These are phyloP conservation scores for Alternaria alternata DNA, from an alignment of 2,329 filamentous ascomycete species.

Conservation along the genomic window DNA sequence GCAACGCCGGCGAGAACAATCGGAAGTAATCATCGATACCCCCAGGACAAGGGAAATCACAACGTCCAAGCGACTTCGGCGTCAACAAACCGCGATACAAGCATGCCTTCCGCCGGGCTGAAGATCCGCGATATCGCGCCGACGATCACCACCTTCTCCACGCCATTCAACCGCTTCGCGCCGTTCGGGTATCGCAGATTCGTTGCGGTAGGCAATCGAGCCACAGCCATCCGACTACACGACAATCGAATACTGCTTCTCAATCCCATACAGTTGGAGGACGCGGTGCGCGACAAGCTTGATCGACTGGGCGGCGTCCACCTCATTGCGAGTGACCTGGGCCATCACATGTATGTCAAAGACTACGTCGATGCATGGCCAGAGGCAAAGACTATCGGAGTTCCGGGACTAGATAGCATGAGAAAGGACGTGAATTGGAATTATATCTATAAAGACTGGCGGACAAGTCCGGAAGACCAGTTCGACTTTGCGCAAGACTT, in stretches of 20 bases:
- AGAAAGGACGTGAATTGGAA: constrained; percentile 24
- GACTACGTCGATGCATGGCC: constrained; percentile 20
- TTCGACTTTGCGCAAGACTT: constrained; percentile 22
- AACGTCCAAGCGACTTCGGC: background rate
- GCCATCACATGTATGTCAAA: constrained; percentile 20
- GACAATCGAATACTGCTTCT: constrained; percentile 18
- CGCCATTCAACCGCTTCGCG: constrained; percentile 28
- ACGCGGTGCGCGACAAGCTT: constrained; percentile 14
- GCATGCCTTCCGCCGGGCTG: constrained; percentile 4
- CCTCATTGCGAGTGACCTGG: constrained; percentile 21
- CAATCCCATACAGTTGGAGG: constrained; percentile 20
- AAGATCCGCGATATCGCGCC: constrained; percentile 18
- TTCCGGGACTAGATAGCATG: constrained; percentile 19
- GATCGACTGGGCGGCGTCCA: constrained; percentile 21
- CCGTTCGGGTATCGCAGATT: constrained; percentile 26
- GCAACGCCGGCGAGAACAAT: background rate
- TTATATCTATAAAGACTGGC: constrained; percentile 20
- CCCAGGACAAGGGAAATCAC: background rate
- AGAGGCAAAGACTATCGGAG: constrained; percentile 20
- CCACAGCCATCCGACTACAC: constrained; percentile 21
- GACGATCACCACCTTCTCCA: constrained; percentile 21
- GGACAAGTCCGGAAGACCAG: constrained; percentile 19
- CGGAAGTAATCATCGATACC: rapidly evolving
- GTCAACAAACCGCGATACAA: background rate
- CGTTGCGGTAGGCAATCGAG: constrained; percentile 28